phyloP scores from a whole-genome alignment of 257 asterid genomes.

The Cynanchum wilfordii region DNA sequence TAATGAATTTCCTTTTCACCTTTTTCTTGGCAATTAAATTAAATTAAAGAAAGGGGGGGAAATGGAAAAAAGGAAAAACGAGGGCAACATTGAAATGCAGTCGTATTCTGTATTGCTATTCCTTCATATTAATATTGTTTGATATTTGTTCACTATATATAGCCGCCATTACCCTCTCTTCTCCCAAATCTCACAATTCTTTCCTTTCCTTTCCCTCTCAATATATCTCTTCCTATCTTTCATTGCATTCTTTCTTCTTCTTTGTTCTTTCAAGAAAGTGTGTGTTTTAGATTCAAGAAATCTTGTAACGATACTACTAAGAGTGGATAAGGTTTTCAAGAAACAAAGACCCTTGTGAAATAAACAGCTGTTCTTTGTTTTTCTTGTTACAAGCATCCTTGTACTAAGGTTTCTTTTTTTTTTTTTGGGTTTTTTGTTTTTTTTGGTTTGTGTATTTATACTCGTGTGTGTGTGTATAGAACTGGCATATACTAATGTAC shows the following conservation, averaged over 20 bases:
- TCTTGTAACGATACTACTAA: background rate
- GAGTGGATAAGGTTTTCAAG: constrained; percentile 21
- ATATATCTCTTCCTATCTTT: background rate
- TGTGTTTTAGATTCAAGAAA: background rate
- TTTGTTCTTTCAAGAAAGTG: constrained; percentile 10
- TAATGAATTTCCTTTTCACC: background rate
- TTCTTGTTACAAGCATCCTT: constrained; percentile 15
- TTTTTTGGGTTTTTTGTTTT: background rate
- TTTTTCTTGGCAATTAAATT: background rate
- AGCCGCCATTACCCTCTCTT: constrained; percentile 63
- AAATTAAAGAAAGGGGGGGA: too few relatives aligned
- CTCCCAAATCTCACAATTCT: constrained; percentile 11
- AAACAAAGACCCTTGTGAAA: constrained; percentile 16
- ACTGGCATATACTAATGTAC: background rate
- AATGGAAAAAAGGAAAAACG: background rate
- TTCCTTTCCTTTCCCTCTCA: constrained; percentile 2
- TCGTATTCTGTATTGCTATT: background rate
- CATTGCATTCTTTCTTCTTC: constrained; percentile 17
- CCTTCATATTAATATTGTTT: constrained; percentile 16
- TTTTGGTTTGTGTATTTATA: background rate
- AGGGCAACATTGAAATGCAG: background rate
- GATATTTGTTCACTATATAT: constrained; percentile 23
- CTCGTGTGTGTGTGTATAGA: background rate
- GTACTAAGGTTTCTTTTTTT: constrained; percentile 8
- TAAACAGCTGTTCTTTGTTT: constrained; percentile 17